Base-by-base conservation (phyloP, 2,329 filamentous ascomycete genomes). In the Calycina herbarum region DNA sequence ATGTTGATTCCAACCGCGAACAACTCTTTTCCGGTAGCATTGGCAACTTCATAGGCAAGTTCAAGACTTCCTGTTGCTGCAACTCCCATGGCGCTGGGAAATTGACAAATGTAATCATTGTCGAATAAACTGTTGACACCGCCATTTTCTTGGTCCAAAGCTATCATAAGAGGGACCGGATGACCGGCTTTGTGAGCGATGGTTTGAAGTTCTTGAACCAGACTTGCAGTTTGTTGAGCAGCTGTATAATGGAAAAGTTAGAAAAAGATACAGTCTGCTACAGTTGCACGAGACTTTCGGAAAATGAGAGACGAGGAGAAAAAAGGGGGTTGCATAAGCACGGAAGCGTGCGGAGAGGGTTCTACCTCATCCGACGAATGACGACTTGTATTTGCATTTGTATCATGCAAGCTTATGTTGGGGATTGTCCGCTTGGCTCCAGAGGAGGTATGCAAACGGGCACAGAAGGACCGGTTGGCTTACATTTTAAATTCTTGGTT, bases 121-220 rank as follows among this genome's bases (percentile, higher is more conserved):
- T 98, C 94, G 74, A 96, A 97, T 2, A 98, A 85, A 79, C 93
- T 97, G 80, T 97, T 98, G 77, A 97, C 94, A 2, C 94, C 94
- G 69, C 95, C 95, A 86, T 99, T 98, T 78, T 99, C 95, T 77
- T 99, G 95, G 76, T 98, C 95, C 45, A 98, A 82, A 48, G 91
- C 94, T 72, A 99, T 97, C 63, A 96, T 83, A 20, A 99, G 81
- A 1, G 95, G 95, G 2, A 94, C 89, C 2, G 91, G 90, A 77
- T 98, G 94, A 24, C 94, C 94, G 66, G 94, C 90, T 78, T 96
- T 86, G 75, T 92, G 91, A 45, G 95, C 95, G 75, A 96, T 94
- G 60, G 89, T 93, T 78, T 99, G 95, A 57, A 99, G 83, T 75
- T 98, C 93, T 75, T 95, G 90, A 35, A 97, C 92, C 54, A 98